Percentiles rank a stretch among this genome's conserved stretches.
Evolutionary conservation across 257 asterid genomes (phyloP).

Genomic region (Ligustrum vulgare): DNA sequence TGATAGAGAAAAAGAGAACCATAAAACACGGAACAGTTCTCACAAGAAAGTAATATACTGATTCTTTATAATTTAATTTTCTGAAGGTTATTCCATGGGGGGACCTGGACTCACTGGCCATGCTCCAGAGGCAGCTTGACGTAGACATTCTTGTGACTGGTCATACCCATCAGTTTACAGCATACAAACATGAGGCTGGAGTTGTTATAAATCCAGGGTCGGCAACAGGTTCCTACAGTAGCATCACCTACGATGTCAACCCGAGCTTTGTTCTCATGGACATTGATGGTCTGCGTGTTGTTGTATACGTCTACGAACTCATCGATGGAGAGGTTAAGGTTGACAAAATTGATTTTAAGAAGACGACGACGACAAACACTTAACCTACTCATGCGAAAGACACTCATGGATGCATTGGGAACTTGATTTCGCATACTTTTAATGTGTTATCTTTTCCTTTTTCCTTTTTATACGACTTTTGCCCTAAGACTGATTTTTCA

Average conservation of each 20-base stretch:
- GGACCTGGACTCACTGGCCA: constrained; percentile 89
- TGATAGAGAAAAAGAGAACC: background rate
- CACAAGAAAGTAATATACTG: background rate
- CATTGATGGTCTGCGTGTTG: constrained; percentile 90
- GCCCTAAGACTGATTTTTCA: background rate
- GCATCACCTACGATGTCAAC: constrained; percentile 93
- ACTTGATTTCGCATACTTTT: background rate
- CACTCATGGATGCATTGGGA: background rate
- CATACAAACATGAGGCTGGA: constrained; percentile 97
- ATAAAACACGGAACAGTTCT: background rate
- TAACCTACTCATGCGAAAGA: constrained; percentile 1
- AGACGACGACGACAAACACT: constrained; percentile 57
- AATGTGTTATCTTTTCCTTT: background rate
- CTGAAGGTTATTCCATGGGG: constrained; percentile 96
- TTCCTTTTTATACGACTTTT: background rate
- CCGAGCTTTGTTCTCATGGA: constrained; percentile 99
- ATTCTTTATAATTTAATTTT: constrained; percentile 7
- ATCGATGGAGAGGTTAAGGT: constrained; percentile 98
- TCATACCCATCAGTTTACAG: constrained; percentile 94
- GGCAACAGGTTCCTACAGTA: constrained; percentile 95
- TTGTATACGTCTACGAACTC: constrained; percentile 91
- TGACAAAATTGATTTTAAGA: constrained; percentile 96
- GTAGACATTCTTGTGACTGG: constrained; percentile 96
- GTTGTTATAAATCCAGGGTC: constrained; percentile 98
- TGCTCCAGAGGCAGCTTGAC: constrained; percentile 95